Percentiles rank a stretch among this genome's conserved stretches.
phyloP scores from a whole-genome alignment of 345 rosid genomes.

The Odontarrhena argentea region DNA sequence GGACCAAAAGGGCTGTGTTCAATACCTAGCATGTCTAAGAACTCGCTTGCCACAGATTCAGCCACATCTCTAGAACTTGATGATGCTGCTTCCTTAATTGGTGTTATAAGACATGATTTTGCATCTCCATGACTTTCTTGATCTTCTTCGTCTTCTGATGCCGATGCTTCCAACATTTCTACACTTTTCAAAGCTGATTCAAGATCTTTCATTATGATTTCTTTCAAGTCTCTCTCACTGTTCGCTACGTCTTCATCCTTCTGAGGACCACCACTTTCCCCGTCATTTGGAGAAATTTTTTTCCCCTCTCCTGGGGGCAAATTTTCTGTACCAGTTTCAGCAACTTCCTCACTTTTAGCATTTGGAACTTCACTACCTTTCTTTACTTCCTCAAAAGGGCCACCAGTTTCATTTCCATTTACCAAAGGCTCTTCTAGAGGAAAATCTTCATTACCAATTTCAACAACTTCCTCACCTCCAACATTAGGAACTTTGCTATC shows the following conservation, averaged over 20 bases:
- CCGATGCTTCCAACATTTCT: constrained; percentile 60
- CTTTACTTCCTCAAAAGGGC: constrained; percentile 32
- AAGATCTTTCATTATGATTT: constrained; percentile 68
- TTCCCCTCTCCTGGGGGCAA: constrained; percentile 43
- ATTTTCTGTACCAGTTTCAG: constrained; percentile 38
- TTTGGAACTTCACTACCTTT: constrained; percentile 31
- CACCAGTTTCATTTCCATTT: constrained; percentile 5
- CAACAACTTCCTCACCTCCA: constrained; percentile 45
- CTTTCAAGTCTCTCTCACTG: constrained; percentile 56
- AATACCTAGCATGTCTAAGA: constrained; percentile 79
- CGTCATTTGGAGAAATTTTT: constrained; percentile 39
- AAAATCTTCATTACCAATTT: constrained; percentile 33
- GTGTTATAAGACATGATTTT: constrained; percentile 39
- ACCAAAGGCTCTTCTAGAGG: constrained; percentile 44
- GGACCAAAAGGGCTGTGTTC: constrained; percentile 72
- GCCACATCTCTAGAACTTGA: constrained; percentile 56
- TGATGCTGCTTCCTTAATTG: constrained; percentile 48
- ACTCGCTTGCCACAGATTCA: constrained; percentile 75
- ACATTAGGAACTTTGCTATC: constrained; percentile 29
- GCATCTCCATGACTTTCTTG: constrained; percentile 44
- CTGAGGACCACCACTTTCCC: constrained; percentile 25
- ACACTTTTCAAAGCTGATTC: constrained; percentile 68
- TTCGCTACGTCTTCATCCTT: constrained; percentile 41
- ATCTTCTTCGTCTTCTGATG: constrained; percentile 57
- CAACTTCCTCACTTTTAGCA: constrained; percentile 42